A percentile compares a stretch with the other conserved stretches of the same genome.
These are phyloP conservation scores for Jaltomata sinuosa DNA, from an alignment of 257 asterid species.

Conservation along the genomic window DNA sequence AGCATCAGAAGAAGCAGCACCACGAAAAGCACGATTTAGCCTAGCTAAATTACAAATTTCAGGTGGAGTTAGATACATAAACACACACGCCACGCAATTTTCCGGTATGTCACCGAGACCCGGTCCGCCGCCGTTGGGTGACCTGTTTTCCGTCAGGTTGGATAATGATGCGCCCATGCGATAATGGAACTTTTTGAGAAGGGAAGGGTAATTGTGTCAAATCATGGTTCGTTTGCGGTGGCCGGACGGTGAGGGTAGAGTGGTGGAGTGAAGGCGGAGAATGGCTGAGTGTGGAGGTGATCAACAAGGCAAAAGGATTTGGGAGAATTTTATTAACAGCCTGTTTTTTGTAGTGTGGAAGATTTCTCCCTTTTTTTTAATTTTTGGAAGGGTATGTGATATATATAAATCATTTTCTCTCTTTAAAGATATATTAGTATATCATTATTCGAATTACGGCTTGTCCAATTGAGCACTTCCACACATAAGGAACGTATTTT, in stretches of 20 bases:
- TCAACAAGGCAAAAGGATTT: neutral
- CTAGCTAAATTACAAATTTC: conserved; percentile 96
- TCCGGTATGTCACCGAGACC: conserved; percentile 98
- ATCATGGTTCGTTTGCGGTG: neutral
- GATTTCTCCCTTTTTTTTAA: neutral
- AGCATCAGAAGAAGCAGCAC: conserved; percentile 95
- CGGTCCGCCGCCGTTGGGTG: conserved; percentile 53
- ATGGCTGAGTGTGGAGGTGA: conserved; percentile 4
- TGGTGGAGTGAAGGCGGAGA: neutral
- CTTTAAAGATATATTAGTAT: too few relatives aligned
- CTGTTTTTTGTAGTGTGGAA: neutral
- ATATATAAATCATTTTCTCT: too few relatives aligned
- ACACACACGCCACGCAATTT: conserved; percentile 88
- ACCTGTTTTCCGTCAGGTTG: conserved; percentile 66
- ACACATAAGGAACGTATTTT: too few relatives aligned
- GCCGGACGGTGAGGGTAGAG: neutral
- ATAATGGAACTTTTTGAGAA: neutral
- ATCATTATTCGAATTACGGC: too few relatives aligned
- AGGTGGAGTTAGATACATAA: conserved; percentile 77
- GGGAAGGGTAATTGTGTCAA: neutral
- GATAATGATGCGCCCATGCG: conserved; percentile 89
- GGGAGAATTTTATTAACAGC: neutral
- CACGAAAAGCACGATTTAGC: conserved; percentile 93
- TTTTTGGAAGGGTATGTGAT: too few relatives aligned
- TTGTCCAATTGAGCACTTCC: too few relatives aligned